phyloP scores from a whole-genome alignment of 306 rosid species.

The Geum urbanum region DNA sequence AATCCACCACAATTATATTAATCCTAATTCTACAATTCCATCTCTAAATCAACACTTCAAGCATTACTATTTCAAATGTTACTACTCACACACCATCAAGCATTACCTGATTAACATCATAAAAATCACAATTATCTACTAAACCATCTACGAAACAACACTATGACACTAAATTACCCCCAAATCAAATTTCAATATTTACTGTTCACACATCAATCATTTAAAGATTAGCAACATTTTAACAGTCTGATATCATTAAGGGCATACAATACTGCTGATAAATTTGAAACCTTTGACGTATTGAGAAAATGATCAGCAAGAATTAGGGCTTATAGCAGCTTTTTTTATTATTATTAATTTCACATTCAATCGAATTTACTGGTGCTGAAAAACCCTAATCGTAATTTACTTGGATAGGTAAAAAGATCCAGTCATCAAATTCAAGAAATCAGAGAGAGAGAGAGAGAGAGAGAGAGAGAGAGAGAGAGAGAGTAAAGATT shows the following conservation, averaged over 20 bases:
- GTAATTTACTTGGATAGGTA: background rate
- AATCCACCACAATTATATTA: slow-evolving; percentile 12
- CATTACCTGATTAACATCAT: too few relatives aligned
- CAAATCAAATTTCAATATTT: background rate
- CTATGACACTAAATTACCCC: background rate
- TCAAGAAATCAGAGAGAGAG: background rate
- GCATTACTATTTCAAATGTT: too few relatives aligned
- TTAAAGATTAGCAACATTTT: background rate
- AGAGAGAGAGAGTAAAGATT: slow-evolving; percentile 11
- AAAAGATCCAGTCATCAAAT: background rate
- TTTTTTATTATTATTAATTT: background rate
- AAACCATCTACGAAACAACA: slow-evolving; percentile 6
- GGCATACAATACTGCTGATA: background rate
- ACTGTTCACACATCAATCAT: background rate
- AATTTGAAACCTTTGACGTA: background rate
- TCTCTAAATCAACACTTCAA: too few relatives aligned
- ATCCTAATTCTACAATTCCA: background rate
- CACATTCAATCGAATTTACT: background rate
- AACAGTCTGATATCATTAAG: background rate
- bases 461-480: background rate
- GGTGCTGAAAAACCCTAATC: background rate
- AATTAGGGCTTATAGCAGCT: background rate
- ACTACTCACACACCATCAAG: too few relatives aligned
- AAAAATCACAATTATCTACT: too few relatives aligned
- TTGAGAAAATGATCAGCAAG: background rate